Evolutionary conservation across 1,139 yeast genomes (phyloP).

Genomic region (Hyphopichia pseudoburtonii): DNA sequence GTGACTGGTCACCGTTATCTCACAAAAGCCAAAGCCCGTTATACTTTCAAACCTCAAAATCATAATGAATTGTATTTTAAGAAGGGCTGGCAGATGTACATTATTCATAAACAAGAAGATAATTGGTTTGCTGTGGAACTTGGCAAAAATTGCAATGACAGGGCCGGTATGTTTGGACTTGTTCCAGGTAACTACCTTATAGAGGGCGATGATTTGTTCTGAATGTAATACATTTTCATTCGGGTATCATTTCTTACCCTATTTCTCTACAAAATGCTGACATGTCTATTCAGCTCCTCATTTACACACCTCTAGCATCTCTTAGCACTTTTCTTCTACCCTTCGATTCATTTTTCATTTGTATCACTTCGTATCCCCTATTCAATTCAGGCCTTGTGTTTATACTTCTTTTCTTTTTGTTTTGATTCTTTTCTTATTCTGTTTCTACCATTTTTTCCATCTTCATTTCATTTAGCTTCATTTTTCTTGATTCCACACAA

Average conservation of each 20-base stretch:
- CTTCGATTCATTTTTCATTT: too few relatives aligned
- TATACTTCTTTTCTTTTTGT: not conserved
- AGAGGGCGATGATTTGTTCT: conserved; percentile 27
- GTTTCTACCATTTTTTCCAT: too few relatives aligned
- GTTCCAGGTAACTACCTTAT: conserved; percentile 78
- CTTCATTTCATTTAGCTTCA: too few relatives aligned
- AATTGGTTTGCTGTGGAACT: conserved; percentile 91
- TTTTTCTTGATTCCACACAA: too few relatives aligned
- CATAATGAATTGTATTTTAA: conserved; percentile 77
- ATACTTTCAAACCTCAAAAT: conserved; percentile 71
- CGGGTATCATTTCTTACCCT: too few relatives aligned
- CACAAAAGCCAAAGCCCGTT: conserved; percentile 64
- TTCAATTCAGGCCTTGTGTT: not conserved
- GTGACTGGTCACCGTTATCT: conserved; percentile 52
- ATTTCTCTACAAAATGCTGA: too few relatives aligned
- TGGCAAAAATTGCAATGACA: conserved; percentile 48
- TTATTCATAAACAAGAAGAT: conserved; percentile 76
- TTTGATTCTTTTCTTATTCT: not conserved
- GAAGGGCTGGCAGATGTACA: conserved; percentile 71
- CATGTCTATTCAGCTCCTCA: too few relatives aligned
- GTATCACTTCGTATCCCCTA: too few relatives aligned
- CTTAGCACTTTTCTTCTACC: too few relatives aligned
- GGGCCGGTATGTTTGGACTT: conserved; percentile 56
- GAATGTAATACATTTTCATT: too few relatives aligned
- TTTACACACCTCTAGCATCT: too few relatives aligned